Percentiles rank a stretch among this genome's conserved stretches.
These are phyloP conservation scores for Xylaria hypoxylon DNA, from an alignment of 2,329 filamentous ascomycete species.

Conservation along the genomic window DNA sequence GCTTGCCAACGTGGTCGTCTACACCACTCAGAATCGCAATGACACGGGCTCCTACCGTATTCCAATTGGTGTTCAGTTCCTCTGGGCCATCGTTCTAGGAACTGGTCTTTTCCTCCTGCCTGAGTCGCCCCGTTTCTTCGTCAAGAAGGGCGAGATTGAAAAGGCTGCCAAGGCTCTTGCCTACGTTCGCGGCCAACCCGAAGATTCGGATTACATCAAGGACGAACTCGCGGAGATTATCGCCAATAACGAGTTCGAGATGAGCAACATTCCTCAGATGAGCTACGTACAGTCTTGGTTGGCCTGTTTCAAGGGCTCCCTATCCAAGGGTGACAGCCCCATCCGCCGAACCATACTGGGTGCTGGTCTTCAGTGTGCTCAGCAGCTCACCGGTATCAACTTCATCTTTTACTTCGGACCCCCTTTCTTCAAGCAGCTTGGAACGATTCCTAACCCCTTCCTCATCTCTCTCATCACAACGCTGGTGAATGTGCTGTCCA, in stretches of 20 bases:
- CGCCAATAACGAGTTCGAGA: constrained; percentile 79
- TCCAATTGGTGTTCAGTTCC: constrained; percentile 75
- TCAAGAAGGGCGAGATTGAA: constrained; percentile 74
- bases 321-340: constrained; percentile 66
- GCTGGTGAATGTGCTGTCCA: constrained; percentile 79
- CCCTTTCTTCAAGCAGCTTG: constrained; percentile 75
- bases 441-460: constrained; percentile 75
- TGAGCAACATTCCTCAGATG: constrained; percentile 66
- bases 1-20: constrained; percentile 75
- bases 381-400: constrained; percentile 69
- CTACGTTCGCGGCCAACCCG: constrained; percentile 72
- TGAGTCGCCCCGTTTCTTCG: constrained; percentile 78
- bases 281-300: constrained; percentile 71
- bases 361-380: constrained; percentile 50
- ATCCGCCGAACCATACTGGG: constrained; percentile 64
- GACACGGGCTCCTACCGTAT: constrained; percentile 77
- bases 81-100: constrained; percentile 57
- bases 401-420: constrained; percentile 81
- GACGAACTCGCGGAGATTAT: constrained; percentile 79
- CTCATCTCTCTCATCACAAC: constrained; percentile 79
- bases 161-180: constrained; percentile 68
- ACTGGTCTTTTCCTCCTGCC: constrained; percentile 57
- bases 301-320: constrained; percentile 66
- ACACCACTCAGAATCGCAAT: constrained; percentile 68
- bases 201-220: constrained; percentile 73